A percentile compares a stretch with the other conserved stretches of the same genome.
These are phyloP conservation scores for Hysterium pulicare DNA, from an alignment of 2,329 filamentous ascomycete species.

Conservation along the genomic window DNA sequence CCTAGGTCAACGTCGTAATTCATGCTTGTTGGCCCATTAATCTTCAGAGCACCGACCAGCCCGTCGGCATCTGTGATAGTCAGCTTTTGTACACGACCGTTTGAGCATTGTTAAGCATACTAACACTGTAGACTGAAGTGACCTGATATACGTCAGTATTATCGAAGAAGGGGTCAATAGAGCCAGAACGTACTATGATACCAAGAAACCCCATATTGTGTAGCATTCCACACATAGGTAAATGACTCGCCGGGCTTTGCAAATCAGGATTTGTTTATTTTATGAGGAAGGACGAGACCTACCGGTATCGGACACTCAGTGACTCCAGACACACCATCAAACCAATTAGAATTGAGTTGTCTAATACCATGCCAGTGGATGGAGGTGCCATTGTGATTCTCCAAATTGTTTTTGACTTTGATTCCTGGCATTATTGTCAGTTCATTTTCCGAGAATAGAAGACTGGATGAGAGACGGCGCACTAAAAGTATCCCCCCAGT, in stretches of 20 bases:
- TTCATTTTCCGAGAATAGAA: background rate
- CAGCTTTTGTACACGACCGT: constrained; percentile 21
- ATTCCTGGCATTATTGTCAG: constrained; percentile 2
- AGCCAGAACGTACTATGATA: constrained; percentile 40
- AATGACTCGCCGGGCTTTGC: constrained; percentile 43
- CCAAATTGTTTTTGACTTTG: constrained; percentile 50
- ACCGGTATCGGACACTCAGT: constrained; percentile 37
- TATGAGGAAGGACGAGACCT: background rate
- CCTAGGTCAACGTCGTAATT: constrained; percentile 59
- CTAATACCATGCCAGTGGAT: constrained; percentile 63
- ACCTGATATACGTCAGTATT: background rate
- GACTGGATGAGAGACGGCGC: background rate
- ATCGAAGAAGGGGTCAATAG: constrained; percentile 23
- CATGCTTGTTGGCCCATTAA: constrained; percentile 39
- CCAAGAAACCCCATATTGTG: constrained; percentile 38
- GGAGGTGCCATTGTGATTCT: constrained; percentile 55
- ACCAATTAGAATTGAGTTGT: constrained; percentile 41
- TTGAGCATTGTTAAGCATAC: constrained; percentile 33
- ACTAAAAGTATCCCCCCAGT: background rate
- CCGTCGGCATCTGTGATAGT: constrained; percentile 39
- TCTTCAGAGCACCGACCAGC: constrained; percentile 38
- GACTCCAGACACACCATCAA: constrained; percentile 56
- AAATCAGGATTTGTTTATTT: constrained; percentile 13
- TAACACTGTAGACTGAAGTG: background rate
- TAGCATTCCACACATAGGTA: constrained; percentile 55